Conservation (phyloP, 768 basidiomycete species). For the Dentipellis fragilis region DNA sequence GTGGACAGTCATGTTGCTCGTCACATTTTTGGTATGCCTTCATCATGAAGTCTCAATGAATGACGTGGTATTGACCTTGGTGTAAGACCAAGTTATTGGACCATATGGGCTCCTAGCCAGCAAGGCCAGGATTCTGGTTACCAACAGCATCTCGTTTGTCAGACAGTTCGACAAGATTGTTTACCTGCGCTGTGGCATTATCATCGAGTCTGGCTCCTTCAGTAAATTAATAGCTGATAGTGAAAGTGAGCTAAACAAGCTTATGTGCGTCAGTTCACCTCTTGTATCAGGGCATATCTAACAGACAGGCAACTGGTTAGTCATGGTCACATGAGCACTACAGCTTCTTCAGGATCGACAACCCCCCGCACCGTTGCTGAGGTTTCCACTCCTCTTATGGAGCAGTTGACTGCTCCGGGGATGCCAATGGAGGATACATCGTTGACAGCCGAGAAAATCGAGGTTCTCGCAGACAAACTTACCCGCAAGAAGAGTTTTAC, state of each 20-base stretch:
- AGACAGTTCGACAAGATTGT: conserved; percentile 64
- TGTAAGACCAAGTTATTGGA: conserved; percentile 73
- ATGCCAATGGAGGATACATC: conserved; percentile 1
- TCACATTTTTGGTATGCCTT: conserved; percentile 61
- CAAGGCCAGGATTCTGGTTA: conserved; percentile 80
- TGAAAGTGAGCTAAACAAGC: conserved; percentile 59
- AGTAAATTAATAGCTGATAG: conserved; percentile 44
- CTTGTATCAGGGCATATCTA: not conserved
- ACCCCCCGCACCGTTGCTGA: conserved; percentile 17
- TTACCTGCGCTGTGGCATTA: conserved; percentile 74
- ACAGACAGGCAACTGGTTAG: conserved; percentile 6
- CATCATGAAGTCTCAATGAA: not conserved
- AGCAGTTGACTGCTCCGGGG: conserved; percentile 11
- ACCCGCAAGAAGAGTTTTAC: conserved; percentile 46
- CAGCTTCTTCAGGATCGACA: conserved; percentile 3
- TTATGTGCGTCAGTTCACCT: conserved; percentile 44
- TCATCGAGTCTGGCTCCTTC: conserved; percentile 69
- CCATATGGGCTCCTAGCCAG: conserved; percentile 72
- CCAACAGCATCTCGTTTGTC: conserved; percentile 81
- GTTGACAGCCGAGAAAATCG: conserved; percentile 7
- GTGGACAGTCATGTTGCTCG: conserved; percentile 83
- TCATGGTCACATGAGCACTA: conserved; percentile 4
- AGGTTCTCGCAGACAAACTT: conserved; percentile 36
- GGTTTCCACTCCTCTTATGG: not conserved
- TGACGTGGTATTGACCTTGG: not conserved